A percentile compares a stretch with the other conserved stretches of the same genome.
phyloP scores from a whole-genome alignment of 202 grass and related monocot species.

The Digitaria exilis region DNA sequence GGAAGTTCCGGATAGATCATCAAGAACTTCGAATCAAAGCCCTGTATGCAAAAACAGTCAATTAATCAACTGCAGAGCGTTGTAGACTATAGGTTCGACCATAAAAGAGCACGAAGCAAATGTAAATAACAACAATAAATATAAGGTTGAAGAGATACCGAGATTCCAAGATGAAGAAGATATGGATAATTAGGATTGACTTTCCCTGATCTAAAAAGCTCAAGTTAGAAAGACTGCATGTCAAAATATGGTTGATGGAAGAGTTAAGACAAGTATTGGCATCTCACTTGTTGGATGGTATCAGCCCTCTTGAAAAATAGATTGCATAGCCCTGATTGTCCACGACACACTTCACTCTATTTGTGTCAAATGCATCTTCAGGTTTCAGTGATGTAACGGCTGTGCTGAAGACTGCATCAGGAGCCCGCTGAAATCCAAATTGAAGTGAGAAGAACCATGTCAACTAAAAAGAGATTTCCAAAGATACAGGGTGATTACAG shows the following conservation, averaged over 20 bases:
- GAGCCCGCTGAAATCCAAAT: constrained; percentile 63
- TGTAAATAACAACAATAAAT: neutral
- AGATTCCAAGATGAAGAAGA: constrained; percentile 96
- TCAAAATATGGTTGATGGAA: constrained; percentile 19
- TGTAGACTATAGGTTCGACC: neutral
- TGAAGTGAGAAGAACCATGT: neutral
- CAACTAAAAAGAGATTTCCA: neutral
- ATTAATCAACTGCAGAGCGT: neutral
- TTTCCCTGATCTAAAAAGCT: constrained; percentile 74
- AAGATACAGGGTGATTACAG: neutral
- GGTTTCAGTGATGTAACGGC: constrained; percentile 78
- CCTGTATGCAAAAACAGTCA: constrained; percentile 33
- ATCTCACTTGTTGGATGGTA: constrained; percentile 89
- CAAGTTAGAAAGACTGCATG: neutral
- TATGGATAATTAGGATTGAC: constrained; percentile 71
- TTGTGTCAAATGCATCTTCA: constrained; percentile 84
- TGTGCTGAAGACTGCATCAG: constrained; percentile 97
- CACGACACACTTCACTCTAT: constrained; percentile 85
- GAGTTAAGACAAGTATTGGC: neutral
- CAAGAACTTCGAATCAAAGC: constrained; percentile 83
- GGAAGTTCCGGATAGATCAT: constrained; percentile 77
- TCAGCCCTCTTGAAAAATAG: constrained; percentile 93
- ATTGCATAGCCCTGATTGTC: constrained; percentile 92
- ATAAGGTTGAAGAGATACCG: constrained; percentile 46
- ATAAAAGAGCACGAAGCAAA: constrained; percentile 5